Evolutionary conservation across 2,329 filamentous ascomycete genomes (phyloP).

Genomic region (Penicillium griseofulvum): DNA sequence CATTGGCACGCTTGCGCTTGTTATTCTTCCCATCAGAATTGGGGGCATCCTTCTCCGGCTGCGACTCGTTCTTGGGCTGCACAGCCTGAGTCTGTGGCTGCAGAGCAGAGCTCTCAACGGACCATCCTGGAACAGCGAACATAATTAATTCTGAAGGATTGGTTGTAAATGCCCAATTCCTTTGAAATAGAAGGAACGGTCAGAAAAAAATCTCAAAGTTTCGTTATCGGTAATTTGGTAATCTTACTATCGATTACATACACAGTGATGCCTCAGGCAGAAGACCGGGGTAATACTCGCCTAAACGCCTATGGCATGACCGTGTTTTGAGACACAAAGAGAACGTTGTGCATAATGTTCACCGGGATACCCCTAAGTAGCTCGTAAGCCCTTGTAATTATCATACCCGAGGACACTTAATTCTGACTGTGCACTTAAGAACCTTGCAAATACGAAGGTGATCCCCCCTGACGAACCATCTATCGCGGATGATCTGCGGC

Average conservation of each 20-base stretch:
- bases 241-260: conserved; percentile 8
- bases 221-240: conserved; percentile 14
- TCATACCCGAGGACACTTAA: neutral
- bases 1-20: conserved; percentile 51
- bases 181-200: neutral
- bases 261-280: neutral
- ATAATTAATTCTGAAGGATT: conserved; percentile 42
- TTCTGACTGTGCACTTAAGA: neutral
- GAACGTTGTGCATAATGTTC: neutral
- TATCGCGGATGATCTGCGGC: conserved; percentile 8
- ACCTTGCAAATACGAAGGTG: neutral
- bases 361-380: neutral
- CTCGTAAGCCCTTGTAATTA: neutral
- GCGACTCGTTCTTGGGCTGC: conserved; percentile 60
- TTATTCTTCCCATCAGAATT: conserved; percentile 42
- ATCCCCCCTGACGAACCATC: neutral
- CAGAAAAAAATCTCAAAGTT: conserved; percentile 5
- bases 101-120: conserved; percentile 68
- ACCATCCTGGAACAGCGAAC: conserved; percentile 95
- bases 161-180: neutral
- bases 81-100: conserved; percentile 66
- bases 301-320: neutral
- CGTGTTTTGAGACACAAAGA: neutral
- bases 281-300: neutral
- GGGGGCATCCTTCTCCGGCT: conserved; percentile 29